phyloP scores from a whole-genome alignment of 176 grass and related monocot genomes.

The Oryza glaberrima region DNA sequence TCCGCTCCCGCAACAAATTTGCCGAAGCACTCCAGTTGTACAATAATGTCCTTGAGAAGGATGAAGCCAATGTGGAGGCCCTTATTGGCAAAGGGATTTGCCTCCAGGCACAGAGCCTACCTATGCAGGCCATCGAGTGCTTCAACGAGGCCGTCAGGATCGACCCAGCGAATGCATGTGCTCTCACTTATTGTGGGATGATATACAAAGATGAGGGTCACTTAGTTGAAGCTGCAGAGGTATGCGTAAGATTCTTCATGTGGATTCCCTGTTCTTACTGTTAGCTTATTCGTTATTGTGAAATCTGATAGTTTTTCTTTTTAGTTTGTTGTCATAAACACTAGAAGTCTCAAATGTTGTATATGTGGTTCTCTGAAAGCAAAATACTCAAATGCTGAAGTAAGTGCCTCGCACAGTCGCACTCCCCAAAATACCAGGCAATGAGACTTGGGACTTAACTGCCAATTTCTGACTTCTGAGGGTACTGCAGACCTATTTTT shows the following conservation, averaged over 20 bases:
- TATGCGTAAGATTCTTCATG: conserved; percentile 39
- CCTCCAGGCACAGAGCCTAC: conserved; percentile 75
- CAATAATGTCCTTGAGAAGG: conserved; percentile 61
- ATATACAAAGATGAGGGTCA: conserved; percentile 98
- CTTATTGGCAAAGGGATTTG: conserved; percentile 93
- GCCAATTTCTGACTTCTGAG: not conserved
- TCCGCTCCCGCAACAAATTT: conserved; percentile 90
- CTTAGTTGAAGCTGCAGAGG: conserved; percentile 90
- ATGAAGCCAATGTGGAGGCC: conserved; percentile 76
- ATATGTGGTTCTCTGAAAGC: not conserved
- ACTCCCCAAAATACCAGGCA: not conserved
- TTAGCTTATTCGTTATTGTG: conserved; percentile 1
- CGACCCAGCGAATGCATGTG: conserved; percentile 75
- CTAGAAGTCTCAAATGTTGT: not conserved
- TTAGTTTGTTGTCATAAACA: not conserved
- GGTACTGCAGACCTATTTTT: not conserved
- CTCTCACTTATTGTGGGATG: conserved; percentile 92
- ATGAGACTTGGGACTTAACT: not conserved
- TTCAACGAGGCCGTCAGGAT: conserved; percentile 70
- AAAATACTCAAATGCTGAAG: not conserved
- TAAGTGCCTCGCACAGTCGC: not conserved
- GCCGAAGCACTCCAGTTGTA: conserved; percentile 77
- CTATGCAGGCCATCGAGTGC: conserved; percentile 65
- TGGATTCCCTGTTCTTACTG: conserved; percentile 28
- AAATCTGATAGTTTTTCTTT: conserved; percentile 14